Conservation (phyloP, 176 grass and related monocot genomes). For the Stipa capillata region DNA sequence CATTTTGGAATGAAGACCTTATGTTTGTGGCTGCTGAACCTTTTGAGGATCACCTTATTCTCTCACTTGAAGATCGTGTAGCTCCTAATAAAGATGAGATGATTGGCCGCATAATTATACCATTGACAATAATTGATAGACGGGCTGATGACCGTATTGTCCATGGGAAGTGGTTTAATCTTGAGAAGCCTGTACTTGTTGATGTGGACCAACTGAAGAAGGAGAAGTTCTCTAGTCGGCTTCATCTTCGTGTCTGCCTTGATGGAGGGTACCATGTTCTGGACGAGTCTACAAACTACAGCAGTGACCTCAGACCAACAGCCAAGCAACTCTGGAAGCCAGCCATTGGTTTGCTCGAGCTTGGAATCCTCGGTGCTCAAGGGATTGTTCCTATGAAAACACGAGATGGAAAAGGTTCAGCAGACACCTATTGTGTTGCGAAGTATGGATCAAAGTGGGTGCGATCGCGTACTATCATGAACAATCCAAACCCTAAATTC, state of each 20-base stretch:
- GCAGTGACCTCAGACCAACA: constrained; percentile 54
- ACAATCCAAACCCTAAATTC: constrained; percentile 68
- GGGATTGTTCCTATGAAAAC: constrained; percentile 95
- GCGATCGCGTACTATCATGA: constrained; percentile 77
- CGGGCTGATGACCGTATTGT: neutral
- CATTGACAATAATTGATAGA: constrained; percentile 60
- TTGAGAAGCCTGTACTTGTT: constrained; percentile 53
- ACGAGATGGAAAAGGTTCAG: constrained; percentile 82
- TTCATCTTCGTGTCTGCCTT: constrained; percentile 55
- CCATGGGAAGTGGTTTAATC: constrained; percentile 16
- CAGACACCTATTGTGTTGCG: constrained; percentile 94
- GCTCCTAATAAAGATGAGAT: constrained; percentile 92
- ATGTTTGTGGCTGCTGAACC: constrained; percentile 98
- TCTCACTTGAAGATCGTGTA: constrained; percentile 79
- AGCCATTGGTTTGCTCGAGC: constrained; percentile 85
- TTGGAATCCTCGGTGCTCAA: constrained; percentile 74
- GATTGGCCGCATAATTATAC: constrained; percentile 73
- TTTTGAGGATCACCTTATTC: constrained; percentile 89
- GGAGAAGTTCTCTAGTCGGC: constrained; percentile 44
- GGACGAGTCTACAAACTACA: constrained; percentile 59
- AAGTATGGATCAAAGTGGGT: constrained; percentile 99
- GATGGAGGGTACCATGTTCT: constrained; percentile 68
- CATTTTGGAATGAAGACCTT: constrained; percentile 91
- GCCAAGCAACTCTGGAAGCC: constrained; percentile 74
- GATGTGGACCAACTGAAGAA: constrained; percentile 49